Evolutionary conservation across 164 flowering plant genomes (phyloP).

Genomic region (Umbellularia californica): DNA sequence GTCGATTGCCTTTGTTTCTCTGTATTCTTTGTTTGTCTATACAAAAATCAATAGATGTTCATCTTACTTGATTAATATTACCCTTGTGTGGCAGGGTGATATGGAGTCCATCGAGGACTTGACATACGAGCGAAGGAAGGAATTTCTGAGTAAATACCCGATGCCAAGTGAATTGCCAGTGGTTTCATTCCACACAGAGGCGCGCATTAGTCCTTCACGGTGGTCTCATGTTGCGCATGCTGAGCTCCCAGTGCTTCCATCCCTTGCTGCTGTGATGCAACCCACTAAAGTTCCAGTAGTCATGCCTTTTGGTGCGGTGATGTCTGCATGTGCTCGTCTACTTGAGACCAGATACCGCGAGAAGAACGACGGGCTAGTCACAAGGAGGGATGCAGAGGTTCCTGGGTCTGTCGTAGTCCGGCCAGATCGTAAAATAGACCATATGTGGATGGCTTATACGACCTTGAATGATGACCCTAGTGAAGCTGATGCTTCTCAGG

Average conservation of each 20-base stretch:
- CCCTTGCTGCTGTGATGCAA: constrained; percentile 28
- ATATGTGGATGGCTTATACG: constrained; percentile 98
- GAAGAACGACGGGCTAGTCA: constrained; percentile 93
- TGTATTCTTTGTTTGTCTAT: too few relatives aligned
- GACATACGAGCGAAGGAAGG: constrained; percentile 77
- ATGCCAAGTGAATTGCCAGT: constrained; percentile 78
- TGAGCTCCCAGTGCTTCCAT: constrained; percentile 57
- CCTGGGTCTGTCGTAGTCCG: constrained; percentile 89
- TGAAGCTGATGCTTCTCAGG: constrained; percentile 81
- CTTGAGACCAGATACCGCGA: constrained; percentile 80
- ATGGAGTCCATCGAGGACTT: constrained; percentile 86
- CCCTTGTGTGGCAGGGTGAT: constrained; percentile 61
- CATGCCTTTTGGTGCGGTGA: constrained; percentile 83
- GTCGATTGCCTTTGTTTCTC: too few relatives aligned
- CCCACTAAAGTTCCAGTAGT: constrained; percentile 74
- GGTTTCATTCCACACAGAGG: constrained; percentile 86
- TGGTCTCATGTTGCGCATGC: constrained; percentile 86
- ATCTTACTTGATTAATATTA: not conserved
- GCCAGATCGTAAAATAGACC: constrained; percentile 76
- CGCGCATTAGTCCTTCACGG: constrained; percentile 69
- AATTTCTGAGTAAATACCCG: constrained; percentile 59
- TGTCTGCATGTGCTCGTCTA: constrained; percentile 93
- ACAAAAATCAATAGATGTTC: too few relatives aligned
- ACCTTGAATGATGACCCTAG: constrained; percentile 55
- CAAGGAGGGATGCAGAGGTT: constrained; percentile 95